These are phyloP conservation scores for Ganoderma meredithae DNA, from an alignment of 1,284 basidiomycete genomes.

Conservation along the genomic window DNA sequence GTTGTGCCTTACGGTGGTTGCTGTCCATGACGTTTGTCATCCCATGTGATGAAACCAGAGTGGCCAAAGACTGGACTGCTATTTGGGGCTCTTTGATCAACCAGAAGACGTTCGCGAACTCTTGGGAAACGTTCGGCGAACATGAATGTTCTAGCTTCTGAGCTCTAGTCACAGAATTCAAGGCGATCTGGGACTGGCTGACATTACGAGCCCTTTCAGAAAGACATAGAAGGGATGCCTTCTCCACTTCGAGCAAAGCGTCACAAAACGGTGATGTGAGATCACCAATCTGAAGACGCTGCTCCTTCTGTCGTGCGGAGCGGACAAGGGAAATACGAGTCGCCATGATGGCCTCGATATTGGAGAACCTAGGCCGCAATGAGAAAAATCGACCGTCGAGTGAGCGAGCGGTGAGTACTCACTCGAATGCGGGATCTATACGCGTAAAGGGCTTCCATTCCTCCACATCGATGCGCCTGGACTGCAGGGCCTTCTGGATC, in stretches of 20 bases:
- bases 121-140: conserved; percentile 70
- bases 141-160: conserved; percentile 62
- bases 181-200: conserved; percentile 79
- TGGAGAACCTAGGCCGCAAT: conserved; percentile 65
- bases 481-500: conserved; percentile 47
- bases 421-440: conserved; percentile 72
- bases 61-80: conserved; percentile 80
- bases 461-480: conserved; percentile 44
- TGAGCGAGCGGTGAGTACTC: conserved; percentile 40
- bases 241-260: conserved; percentile 70
- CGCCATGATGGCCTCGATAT: conserved; percentile 82
- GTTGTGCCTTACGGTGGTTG: conserved; percentile 35
- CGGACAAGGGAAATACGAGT: conserved; percentile 86
- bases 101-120: conserved; percentile 94
- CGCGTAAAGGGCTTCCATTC: conserved; percentile 54
- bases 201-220: conserved; percentile 79
- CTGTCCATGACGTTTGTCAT: conserved; percentile 18
- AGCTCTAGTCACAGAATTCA: conserved; percentile 86
- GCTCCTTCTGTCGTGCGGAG: conserved; percentile 68
- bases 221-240: conserved; percentile 73
- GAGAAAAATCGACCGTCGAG: conserved; percentile 4
- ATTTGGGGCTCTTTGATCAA: conserved; percentile 83
- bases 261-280: conserved; percentile 63
- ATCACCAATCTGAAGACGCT: conserved; percentile 76
- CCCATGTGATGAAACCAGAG: conserved; percentile 46